Evolutionary conservation across 306 rosid species (phyloP).

Genomic region (Erythrophleum fordii): DNA sequence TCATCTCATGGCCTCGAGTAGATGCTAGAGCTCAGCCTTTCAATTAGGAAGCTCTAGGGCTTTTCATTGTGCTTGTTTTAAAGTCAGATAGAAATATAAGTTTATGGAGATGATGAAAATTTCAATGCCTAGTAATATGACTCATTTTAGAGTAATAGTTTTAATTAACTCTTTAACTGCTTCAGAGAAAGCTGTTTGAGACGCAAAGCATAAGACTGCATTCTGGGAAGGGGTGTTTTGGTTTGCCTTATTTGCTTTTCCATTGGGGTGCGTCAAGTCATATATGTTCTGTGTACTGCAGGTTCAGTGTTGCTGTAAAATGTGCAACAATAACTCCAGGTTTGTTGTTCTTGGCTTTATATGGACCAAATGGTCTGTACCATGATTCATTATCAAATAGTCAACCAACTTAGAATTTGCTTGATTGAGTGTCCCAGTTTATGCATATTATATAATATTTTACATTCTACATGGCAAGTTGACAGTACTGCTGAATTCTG

Average conservation of each 20-base stretch:
- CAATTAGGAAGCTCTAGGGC: not conserved
- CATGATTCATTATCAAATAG: constrained; percentile 13
- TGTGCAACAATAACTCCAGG: constrained; percentile 99
- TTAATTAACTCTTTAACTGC: not conserved
- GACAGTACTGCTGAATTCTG: constrained; percentile 15
- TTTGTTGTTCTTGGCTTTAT: constrained; percentile 45
- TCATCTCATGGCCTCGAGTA: constrained; percentile 15
- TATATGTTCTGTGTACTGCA: constrained; percentile 43
- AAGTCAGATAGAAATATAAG: not conserved
- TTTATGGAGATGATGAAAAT: constrained; percentile 20
- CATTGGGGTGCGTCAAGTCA: not conserved
- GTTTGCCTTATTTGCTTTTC: constrained; percentile 13
- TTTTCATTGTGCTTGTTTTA: not conserved
- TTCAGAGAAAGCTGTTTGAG: constrained; percentile 20
- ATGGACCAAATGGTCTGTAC: constrained; percentile 16
- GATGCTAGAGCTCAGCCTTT: constrained; percentile 7
- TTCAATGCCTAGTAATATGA: not conserved
- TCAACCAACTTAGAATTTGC: not conserved
- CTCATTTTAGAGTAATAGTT: constrained; percentile 18
- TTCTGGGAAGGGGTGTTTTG: constrained; percentile 14
- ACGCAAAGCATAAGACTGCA: not conserved
- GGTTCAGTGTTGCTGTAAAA: constrained; percentile 95
- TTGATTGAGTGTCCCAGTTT: not conserved
- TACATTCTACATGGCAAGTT: constrained; percentile 23
- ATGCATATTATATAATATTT: constrained; percentile 19